Conservation (phyloP, 2,329 filamentous ascomycete species). For the Pezicula radicicola region DNA sequence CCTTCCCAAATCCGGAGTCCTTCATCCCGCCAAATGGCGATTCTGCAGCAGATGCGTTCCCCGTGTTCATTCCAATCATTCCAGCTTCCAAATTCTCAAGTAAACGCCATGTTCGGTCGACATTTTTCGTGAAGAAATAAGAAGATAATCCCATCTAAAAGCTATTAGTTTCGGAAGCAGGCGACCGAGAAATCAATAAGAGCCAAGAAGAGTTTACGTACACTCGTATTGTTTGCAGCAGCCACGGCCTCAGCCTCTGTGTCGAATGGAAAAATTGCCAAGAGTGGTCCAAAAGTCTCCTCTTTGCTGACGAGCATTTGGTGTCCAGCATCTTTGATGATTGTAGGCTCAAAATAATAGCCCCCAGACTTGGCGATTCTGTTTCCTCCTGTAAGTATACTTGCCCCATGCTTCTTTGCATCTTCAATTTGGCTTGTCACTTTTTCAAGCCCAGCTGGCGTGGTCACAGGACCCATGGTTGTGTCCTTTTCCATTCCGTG, state of each 20-base stretch:
- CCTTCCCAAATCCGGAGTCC: slow-evolving; percentile 65
- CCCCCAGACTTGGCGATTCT: slow-evolving; percentile 42
- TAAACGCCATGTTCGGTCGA: slow-evolving; percentile 59
- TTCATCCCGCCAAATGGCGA: slow-evolving; percentile 69
- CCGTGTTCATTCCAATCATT: slow-evolving; percentile 63
- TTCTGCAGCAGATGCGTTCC: slow-evolving; percentile 59
- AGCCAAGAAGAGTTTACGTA: not conserved
- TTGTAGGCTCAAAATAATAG: slow-evolving; percentile 66
- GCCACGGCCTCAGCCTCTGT: slow-evolving; percentile 59
- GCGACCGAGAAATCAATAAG: not conserved
- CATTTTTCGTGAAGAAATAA: slow-evolving; percentile 63
- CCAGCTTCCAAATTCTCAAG: slow-evolving; percentile 63
- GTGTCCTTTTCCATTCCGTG: slow-evolving; percentile 52
- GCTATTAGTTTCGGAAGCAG: not conserved
- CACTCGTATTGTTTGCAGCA: slow-evolving; percentile 49
- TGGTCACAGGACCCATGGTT: slow-evolving; percentile 56
- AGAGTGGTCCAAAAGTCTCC: slow-evolving; percentile 61
- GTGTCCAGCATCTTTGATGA: slow-evolving; percentile 51
- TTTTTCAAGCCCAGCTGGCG: slow-evolving; percentile 50
- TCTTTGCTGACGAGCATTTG: slow-evolving; percentile 53
- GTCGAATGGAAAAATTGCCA: slow-evolving; percentile 60
- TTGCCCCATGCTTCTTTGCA: slow-evolving; percentile 57
- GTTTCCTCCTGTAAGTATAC: slow-evolving; percentile 55
- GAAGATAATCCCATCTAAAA: slow-evolving; percentile 54
- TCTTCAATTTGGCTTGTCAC: slow-evolving; percentile 56